Conservation (phyloP, 2,329 filamentous ascomycete genomes). For the Zalaria obscura region DNA sequence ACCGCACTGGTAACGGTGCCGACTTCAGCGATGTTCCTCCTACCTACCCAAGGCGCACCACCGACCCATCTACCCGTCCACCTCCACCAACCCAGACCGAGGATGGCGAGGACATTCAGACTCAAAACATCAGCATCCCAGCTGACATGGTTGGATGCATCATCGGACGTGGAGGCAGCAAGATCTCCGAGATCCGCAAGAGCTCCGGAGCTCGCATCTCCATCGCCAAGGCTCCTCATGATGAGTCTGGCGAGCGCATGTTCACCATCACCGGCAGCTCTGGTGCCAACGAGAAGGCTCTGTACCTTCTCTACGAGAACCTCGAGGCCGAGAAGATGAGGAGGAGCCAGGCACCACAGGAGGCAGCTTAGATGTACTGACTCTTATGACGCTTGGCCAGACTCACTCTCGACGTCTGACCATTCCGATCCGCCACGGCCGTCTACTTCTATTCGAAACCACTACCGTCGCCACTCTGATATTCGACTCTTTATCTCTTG, state of each 20-base stretch:
- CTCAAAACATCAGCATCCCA: constrained; percentile 98
- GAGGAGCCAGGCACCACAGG: constrained; percentile 56
- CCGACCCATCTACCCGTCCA: constrained; percentile 65
- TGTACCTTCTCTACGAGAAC: constrained; percentile 97
- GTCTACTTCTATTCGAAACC: background rate
- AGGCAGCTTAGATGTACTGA: constrained; percentile 14
- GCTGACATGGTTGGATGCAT: constrained; percentile 99
- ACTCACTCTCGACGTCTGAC: background rate
- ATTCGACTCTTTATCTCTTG: background rate
- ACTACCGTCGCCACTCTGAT: background rate
- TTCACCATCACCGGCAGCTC: constrained; percentile 98
- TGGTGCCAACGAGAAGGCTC: constrained; percentile 84
- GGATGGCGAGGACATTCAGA: constrained; percentile 94
- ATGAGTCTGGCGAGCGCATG: constrained; percentile 97
- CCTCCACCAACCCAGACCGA: constrained; percentile 75
- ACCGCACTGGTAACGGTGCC: constrained; percentile 87
- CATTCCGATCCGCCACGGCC: background rate
- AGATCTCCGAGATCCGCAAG: constrained; percentile 98
- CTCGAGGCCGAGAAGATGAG: constrained; percentile 98
- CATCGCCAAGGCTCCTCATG: constrained; percentile 92
- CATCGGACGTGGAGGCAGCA: constrained; percentile 85
- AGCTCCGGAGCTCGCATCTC: constrained; percentile 93
- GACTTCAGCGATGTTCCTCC: constrained; percentile 83
- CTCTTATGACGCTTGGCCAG: no score
- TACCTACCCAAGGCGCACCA: constrained; percentile 63